These are phyloP conservation scores for Alnus rubra DNA, from an alignment of 306 rosid genomes.

Conservation along the genomic window DNA sequence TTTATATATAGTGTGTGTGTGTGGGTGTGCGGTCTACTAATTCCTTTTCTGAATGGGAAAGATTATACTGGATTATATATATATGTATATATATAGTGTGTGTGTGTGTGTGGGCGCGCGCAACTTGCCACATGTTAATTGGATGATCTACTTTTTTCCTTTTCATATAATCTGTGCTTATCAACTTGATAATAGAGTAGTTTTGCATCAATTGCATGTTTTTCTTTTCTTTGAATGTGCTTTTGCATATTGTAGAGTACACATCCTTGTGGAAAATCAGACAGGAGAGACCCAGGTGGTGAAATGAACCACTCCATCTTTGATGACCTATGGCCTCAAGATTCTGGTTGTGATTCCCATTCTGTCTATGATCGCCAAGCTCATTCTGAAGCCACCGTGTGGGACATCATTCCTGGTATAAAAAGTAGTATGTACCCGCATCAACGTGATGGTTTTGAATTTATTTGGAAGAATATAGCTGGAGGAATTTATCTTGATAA, in stretches of 20 bases:
- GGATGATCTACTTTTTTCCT: neutral
- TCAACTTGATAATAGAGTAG: neutral
- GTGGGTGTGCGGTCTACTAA: too few relatives aligned
- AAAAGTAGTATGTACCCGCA: slow-evolving; percentile 49
- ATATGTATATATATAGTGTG: neutral
- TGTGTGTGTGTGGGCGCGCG: too few relatives aligned
- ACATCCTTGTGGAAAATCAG: slow-evolving; percentile 36
- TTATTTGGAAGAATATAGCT: slow-evolving; percentile 67
- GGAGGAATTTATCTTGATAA: slow-evolving; percentile 52
- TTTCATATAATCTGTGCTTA: slow-evolving; percentile 2
- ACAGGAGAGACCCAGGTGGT: slow-evolving; percentile 26
- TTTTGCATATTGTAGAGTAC: slow-evolving; percentile 40
- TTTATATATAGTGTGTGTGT: too few relatives aligned
- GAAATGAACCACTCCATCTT: slow-evolving; percentile 17
- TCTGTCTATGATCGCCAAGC: neutral
- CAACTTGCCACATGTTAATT: neutral
- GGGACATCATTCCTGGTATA: slow-evolving; percentile 69
- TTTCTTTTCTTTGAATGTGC: neutral
- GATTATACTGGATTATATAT: too few relatives aligned
- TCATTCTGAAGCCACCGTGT: slow-evolving; percentile 48
- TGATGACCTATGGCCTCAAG: slow-evolving; percentile 27
- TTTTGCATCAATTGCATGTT: neutral
- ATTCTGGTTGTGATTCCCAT: slow-evolving; percentile 19
- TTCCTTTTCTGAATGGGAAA: too few relatives aligned
- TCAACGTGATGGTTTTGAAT: slow-evolving; percentile 72